Conservation (phyloP, 139 green algal genomes). For the Picochlorum costavermella region DNA sequence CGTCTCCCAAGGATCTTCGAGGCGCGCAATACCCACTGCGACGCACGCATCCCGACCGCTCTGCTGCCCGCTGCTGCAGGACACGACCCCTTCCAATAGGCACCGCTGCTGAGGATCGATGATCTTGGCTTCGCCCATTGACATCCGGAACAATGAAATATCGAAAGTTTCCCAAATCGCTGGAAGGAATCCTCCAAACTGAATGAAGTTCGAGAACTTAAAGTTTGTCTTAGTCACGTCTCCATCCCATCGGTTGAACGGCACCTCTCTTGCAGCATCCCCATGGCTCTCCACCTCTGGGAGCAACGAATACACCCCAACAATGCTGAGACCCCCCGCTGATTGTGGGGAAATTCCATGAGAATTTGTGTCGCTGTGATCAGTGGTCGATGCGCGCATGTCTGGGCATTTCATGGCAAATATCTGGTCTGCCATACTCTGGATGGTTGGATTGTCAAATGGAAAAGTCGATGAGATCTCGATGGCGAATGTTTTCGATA, state of each 20-base stretch:
- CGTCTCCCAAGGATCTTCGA: slow-evolving; percentile 13
- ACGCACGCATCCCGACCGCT: slow-evolving; percentile 7
- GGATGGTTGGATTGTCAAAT: slow-evolving; percentile 7
- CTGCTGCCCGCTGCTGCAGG: background rate
- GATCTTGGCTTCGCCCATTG: slow-evolving; percentile 20
- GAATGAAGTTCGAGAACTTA: background rate
- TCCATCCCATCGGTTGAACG: slow-evolving; percentile 47
- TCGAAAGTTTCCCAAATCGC: slow-evolving; percentile 32
- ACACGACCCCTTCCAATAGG: slow-evolving; percentile 37
- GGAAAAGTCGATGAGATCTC: background rate
- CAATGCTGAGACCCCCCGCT: background rate
- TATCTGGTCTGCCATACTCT: slow-evolving; percentile 1
- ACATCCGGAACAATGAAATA: slow-evolving; percentile 28
- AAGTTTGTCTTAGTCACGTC: background rate
- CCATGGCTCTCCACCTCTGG: background rate
- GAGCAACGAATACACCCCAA: background rate
- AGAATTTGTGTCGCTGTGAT: too few species aligned
- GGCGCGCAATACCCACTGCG: slow-evolving; percentile 36
- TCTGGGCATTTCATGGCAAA: too few species aligned
- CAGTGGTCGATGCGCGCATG: too few species aligned
- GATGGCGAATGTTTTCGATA: slow-evolving; percentile 10
- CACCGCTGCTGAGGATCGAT: slow-evolving; percentile 66
- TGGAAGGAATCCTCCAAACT: slow-evolving; percentile 52
- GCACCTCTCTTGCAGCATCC: slow-evolving; percentile 32
- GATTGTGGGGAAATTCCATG: background rate